phyloP scores from a whole-genome alignment of 164 flowering plant species.

The Piper longum region DNA sequence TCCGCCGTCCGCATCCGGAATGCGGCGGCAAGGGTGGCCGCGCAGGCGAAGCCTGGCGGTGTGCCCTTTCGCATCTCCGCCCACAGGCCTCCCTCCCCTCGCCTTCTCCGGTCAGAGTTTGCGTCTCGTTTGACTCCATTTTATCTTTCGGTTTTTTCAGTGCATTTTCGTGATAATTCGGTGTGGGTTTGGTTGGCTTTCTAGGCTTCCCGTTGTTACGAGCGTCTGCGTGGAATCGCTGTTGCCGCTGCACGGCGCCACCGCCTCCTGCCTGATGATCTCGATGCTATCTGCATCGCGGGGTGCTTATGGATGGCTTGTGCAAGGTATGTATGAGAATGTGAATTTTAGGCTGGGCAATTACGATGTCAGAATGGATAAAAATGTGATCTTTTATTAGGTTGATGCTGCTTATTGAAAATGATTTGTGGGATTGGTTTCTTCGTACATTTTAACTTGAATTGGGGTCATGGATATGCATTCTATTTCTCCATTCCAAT shows the following conservation, averaged over 20 bases:
- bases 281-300: constrained; percentile 71
- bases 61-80: constrained; percentile 20
- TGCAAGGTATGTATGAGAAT: constrained; percentile 33
- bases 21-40: constrained; percentile 19
- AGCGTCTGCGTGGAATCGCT: constrained; percentile 51
- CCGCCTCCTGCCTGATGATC: constrained; percentile 70
- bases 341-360: no score
- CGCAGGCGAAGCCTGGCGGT: constrained; percentile 27
- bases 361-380: no score
- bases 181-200: not conserved
- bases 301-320: constrained; percentile 43
- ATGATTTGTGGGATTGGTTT: no score
- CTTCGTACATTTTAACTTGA: no score
- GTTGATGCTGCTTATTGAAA: no score
- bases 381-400: no score
- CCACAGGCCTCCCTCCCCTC: constrained; percentile 19
- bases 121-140: not conserved
- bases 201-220: constrained; percentile 65
- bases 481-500: no score
- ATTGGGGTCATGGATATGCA: no score
- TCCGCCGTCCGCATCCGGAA: constrained; percentile 32
- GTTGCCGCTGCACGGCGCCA: constrained; percentile 77
- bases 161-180: not conserved
- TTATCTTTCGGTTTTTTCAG: not conserved
- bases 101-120: constrained; percentile 22